A percentile compares a stretch with the other conserved stretches of the same genome.
phyloP scores from a whole-genome alignment of 2,329 filamentous ascomycete genomes.

The Epichloe hybrida region DNA sequence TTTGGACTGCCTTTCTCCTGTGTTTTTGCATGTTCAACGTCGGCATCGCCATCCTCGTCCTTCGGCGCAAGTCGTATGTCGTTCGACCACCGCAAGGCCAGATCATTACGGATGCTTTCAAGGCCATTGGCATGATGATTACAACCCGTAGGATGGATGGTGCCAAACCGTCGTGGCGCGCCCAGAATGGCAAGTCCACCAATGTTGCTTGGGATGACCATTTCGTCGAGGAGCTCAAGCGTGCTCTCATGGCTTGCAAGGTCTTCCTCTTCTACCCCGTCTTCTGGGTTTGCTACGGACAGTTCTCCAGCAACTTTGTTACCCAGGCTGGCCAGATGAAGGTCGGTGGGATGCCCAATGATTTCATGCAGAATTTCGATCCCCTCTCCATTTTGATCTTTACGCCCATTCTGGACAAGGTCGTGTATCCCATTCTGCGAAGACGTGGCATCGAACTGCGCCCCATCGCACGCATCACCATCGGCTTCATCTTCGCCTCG shows the following conservation, averaged over 20 bases:
- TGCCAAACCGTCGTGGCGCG: slow-evolving; percentile 52
- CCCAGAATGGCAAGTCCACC: slow-evolving; percentile 30
- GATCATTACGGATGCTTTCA: slow-evolving; percentile 52
- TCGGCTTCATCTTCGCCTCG: slow-evolving; percentile 44
- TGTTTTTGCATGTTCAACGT: slow-evolving; percentile 49
- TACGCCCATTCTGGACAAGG: slow-evolving; percentile 47
- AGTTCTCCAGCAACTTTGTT: slow-evolving; percentile 54
- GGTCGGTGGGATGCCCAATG: slow-evolving; percentile 54
- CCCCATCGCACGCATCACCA: slow-evolving; percentile 51
- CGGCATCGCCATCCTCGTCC: slow-evolving; percentile 38
- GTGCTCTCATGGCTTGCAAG: slow-evolving; percentile 52
- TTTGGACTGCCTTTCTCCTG: slow-evolving; percentile 50
- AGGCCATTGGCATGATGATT: slow-evolving; percentile 27
- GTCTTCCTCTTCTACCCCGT: slow-evolving; percentile 55
- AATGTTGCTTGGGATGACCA: slow-evolving; percentile 49
- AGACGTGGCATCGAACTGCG: slow-evolving; percentile 44
- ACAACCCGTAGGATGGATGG: slow-evolving; percentile 36
- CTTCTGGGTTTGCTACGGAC: slow-evolving; percentile 56
- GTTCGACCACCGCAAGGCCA: slow-evolving; percentile 46
- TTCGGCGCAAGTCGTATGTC: slow-evolving; percentile 32
- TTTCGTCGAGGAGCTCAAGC: slow-evolving; percentile 61
- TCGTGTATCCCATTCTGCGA: slow-evolving; percentile 49
- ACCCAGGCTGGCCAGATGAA: slow-evolving; percentile 45
- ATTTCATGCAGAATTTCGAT: slow-evolving; percentile 55
- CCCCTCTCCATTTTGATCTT: slow-evolving; percentile 54